These are phyloP conservation scores for Saksenaea oblongispora DNA, from an alignment of 371 early-diverging fungal species.

Conservation along the genomic window DNA sequence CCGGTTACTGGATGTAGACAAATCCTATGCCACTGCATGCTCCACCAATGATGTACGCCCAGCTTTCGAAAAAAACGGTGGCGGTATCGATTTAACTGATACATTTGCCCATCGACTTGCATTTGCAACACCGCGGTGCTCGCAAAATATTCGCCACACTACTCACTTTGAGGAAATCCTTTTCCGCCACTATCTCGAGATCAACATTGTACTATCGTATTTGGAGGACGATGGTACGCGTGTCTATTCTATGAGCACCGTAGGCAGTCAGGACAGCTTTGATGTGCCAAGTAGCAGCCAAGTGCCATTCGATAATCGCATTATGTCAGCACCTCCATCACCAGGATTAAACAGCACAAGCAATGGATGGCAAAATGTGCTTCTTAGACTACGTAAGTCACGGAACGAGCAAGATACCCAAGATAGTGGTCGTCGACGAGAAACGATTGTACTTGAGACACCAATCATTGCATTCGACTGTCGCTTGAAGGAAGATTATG, in stretches of 20 bases:
- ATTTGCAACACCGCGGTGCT: slow-evolving; percentile 41
- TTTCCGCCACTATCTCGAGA: slow-evolving; percentile 32
- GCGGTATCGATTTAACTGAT: slow-evolving; percentile 28
- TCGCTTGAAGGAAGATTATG: slow-evolving; percentile 50
- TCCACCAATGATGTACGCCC: slow-evolving; percentile 21
- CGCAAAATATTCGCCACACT: slow-evolving; percentile 38
- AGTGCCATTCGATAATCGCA: slow-evolving; percentile 1
- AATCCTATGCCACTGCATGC: slow-evolving; percentile 15
- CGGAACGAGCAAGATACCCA: slow-evolving; percentile 12
- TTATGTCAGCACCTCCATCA: slow-evolving; percentile 6
- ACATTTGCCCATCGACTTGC: slow-evolving; percentile 42
- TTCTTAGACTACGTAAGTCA: slow-evolving; percentile 22
- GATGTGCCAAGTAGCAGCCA: slow-evolving; percentile 8
- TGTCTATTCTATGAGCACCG: slow-evolving; percentile 8
- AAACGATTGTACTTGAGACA: slow-evolving; percentile 28
- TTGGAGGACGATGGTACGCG: slow-evolving; percentile 21
- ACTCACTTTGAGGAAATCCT: slow-evolving; percentile 38
- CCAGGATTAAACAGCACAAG: slow-evolving; percentile 1
- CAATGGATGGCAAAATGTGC: slow-evolving; percentile 21
- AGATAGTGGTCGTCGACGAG: slow-evolving; percentile 13
- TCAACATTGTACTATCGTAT: slow-evolving; percentile 34
- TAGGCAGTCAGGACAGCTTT: slow-evolving; percentile 5
- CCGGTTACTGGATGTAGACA: slow-evolving; percentile 25
- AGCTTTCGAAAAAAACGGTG: slow-evolving; percentile 24
- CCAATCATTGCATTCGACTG: slow-evolving; percentile 44